Evolutionary conservation across 352 stramenopile genomes (phyloP), one percentile per base, ranked within the genome.

Genomic region (Phytophthora cryptogea): DNA sequence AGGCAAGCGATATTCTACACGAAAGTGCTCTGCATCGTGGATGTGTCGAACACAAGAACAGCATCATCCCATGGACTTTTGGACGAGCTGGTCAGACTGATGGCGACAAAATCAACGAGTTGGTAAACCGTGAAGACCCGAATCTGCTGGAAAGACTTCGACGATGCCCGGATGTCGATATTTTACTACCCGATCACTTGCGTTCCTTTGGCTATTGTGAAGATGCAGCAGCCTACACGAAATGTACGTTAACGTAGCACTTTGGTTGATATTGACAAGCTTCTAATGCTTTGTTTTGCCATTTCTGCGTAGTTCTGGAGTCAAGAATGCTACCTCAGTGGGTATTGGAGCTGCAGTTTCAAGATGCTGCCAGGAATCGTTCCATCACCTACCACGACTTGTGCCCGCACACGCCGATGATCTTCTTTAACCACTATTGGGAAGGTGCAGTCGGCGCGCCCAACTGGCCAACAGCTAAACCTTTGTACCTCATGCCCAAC

Each of bases 201-300:
- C 75, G 78, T 2, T 57, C 52, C 42, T 64, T 78, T 23, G 76
- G 76, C 13, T 90, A 88, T 52, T 90, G 80, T 56, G 76, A 90
- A 54, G 80, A 90, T 56, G 71, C 67, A 3, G 54, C 74, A 30
- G 78, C 68, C 8, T 90, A 88, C 66, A 68, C 73, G 13, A 85
- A 87, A 50, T 83, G 77, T 86, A 70, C 17, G 54, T 66, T 4
- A 14, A 36, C 5, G 7, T 40, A 41, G 17, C 1, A 10, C 2
- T 9, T 52, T 52, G 28, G 14, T 51, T 11, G 6, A 13, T 26
- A 28, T 14, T 32, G 10, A 14, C 36, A 41, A 41, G 33, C 11
- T 39, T 16, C n/a, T 41, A 41, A 41, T 6, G n/a, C n/a, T n/a
- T 41, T 41, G 36, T 23, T 20, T 23, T 23, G n/a, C 3, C 5